Percentiles rank a stretch among this genome's conserved stretches.
Conservation (phyloP, 2,329 filamentous ascomycete species). For the Clonostachys rosea region DNA sequence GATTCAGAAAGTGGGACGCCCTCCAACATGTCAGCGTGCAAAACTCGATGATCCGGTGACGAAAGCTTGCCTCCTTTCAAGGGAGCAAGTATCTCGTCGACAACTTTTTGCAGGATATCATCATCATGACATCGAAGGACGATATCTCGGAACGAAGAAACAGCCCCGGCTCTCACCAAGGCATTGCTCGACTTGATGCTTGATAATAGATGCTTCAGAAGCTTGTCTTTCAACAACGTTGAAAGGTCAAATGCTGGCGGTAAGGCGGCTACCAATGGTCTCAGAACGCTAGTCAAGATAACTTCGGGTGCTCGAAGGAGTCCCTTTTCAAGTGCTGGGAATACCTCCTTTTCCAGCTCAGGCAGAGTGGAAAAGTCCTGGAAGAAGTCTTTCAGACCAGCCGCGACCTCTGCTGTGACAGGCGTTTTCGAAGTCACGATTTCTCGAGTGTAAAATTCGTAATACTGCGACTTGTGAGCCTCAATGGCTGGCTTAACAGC, state of each 20-base stretch:
- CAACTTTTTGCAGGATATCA: conserved; percentile 58
- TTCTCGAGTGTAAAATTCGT: conserved; percentile 81
- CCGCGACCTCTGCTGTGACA: conserved; percentile 67
- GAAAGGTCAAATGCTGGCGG: conserved; percentile 73
- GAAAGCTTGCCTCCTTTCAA: conserved; percentile 81
- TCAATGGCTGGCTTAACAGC: conserved; percentile 59
- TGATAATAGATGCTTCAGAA: conserved; percentile 83
- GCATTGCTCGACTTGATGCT: conserved; percentile 89
- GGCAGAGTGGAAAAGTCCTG: conserved; percentile 65
- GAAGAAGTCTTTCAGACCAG: conserved; percentile 80
- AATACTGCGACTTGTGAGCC: conserved; percentile 64
- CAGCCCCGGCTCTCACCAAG: conserved; percentile 68
- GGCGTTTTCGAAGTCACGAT: conserved; percentile 73
- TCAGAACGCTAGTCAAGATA: conserved; percentile 73
- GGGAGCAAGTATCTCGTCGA: conserved; percentile 73
- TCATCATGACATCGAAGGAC: conserved; percentile 56
- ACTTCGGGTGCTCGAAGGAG: conserved; percentile 88
- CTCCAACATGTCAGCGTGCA: conserved; percentile 78
- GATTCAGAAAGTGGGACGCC: conserved; percentile 54
- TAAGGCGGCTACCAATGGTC: conserved; percentile 67
- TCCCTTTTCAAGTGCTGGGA: conserved; percentile 83
- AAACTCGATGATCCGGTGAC: conserved; percentile 76
- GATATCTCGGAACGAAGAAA: conserved; percentile 70
- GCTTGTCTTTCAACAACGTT: conserved; percentile 61
- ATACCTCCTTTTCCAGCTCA: conserved; percentile 70